These are phyloP conservation scores for Cadophora sp. DNA, from an alignment of 2,329 filamentous ascomycete genomes.

Conservation along the genomic window DNA sequence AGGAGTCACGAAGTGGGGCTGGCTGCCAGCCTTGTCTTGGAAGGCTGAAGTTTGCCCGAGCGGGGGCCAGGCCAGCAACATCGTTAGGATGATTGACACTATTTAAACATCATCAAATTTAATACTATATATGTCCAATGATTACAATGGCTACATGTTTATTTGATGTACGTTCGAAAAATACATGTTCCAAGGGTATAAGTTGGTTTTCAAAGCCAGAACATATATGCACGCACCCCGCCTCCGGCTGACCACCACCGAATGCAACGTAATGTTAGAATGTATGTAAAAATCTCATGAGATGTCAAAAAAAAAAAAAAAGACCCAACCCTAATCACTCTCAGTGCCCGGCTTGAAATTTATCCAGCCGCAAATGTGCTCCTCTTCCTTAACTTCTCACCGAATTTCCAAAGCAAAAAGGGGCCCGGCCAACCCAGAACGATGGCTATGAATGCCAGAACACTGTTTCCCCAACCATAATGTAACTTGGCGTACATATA, in stretches of 20 bases:
- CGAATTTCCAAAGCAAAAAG: conserved; percentile 51
- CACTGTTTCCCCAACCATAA: conserved; percentile 57
- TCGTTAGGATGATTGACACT: not conserved
- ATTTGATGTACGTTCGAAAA: no score
- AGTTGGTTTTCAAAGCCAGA: not conserved
- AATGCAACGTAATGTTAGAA: not conserved
- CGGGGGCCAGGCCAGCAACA: no score
- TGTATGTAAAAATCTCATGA: not conserved
- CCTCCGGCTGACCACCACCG: not conserved
- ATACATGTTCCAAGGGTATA: no score
- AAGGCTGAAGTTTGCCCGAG: not conserved
- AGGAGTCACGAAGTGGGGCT: conserved; percentile 9
- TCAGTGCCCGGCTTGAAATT: no score
- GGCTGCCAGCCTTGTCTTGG: conserved; percentile 4
- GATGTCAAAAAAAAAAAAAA: not conserved
- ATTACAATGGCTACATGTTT: no score
- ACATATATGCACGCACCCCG: not conserved
- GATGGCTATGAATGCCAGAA: conserved; percentile 57
- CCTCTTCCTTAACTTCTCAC: conserved; percentile 46
- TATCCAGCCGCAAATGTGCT: conserved; percentile 50
- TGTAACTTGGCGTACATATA: conserved; percentile 40
- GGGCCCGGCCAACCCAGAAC: conserved; percentile 57
- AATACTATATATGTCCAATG: no score
- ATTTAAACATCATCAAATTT: not conserved
- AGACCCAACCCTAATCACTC: no score